These are phyloP conservation scores for Magnaporthiopsis incrustans DNA, from an alignment of 2,329 filamentous ascomycete genomes.

Conservation along the genomic window DNA sequence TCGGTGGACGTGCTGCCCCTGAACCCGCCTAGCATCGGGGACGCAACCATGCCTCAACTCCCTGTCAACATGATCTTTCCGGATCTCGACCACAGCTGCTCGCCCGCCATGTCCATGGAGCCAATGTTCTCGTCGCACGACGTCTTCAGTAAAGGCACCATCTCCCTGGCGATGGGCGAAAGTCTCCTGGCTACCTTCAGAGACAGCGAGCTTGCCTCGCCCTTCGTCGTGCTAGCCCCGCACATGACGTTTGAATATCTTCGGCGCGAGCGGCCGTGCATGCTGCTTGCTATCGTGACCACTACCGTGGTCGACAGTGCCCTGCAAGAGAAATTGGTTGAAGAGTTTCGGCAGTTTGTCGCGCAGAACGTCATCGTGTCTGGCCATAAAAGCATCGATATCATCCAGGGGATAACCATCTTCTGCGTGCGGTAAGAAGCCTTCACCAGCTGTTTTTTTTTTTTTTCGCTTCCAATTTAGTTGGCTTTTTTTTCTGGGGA, in stretches of 20 bases:
- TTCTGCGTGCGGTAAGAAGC: constrained; percentile 15
- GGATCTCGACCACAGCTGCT: neutral
- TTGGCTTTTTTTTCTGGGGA: neutral
- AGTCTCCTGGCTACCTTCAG: constrained; percentile 9
- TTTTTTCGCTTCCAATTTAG: no score
- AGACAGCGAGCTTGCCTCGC: constrained; percentile 9
- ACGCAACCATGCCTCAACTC: neutral
- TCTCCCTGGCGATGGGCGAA: constrained; percentile 11
- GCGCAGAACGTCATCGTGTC: constrained; percentile 15
- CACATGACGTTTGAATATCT: constrained; percentile 11
- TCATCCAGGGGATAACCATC: constrained; percentile 16
- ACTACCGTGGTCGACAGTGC: neutral
- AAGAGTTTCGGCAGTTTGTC: constrained; percentile 14
- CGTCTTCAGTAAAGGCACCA: constrained; percentile 9
- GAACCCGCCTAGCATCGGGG: neutral
- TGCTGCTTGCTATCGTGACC: constrained; percentile 14
- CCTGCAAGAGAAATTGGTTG: constrained; percentile 12
- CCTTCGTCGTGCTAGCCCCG: constrained; percentile 13
- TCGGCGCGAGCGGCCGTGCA: constrained; percentile 13
- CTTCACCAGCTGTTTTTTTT: no score
- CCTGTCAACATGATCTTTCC: neutral
- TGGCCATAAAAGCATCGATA: constrained; percentile 13
- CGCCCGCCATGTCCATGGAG: neutral
- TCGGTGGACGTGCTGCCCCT: neutral
- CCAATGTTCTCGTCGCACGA: constrained; percentile 10